Evolutionary conservation across 1,284 basidiomycete genomes (phyloP).

Genomic region (Cutaneotrichosporon sp.): DNA sequence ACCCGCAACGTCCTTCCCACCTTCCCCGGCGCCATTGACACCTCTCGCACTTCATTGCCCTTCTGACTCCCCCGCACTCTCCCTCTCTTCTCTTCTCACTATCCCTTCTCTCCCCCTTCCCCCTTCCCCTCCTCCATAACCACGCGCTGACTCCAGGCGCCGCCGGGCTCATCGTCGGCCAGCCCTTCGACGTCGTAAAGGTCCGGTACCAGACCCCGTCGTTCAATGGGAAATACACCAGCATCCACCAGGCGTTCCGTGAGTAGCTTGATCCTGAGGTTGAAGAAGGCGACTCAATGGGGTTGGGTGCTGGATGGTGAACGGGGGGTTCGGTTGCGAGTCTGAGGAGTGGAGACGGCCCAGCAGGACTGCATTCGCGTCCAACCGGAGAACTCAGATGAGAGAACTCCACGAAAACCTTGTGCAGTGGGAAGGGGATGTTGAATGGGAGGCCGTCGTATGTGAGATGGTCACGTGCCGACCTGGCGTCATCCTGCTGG

Average conservation of each 20-base stretch:
- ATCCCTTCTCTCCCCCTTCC: not conserved
- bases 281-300: not conserved
- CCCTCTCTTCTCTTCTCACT: not conserved
- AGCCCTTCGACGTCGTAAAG: constrained; percentile 53
- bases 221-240: constrained; percentile 44
- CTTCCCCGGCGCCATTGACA: too few species aligned
- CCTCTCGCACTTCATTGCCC: too few species aligned
- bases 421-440: not conserved
- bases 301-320: not conserved
- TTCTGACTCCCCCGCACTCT: too few species aligned
- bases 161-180: constrained; percentile 53
- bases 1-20: too few species aligned
- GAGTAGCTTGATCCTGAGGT: constrained; percentile 18
- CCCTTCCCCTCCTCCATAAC: not conserved
- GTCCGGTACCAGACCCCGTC: constrained; percentile 51
- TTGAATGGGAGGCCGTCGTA: not conserved
- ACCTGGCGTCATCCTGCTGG: not conserved
- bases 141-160: constrained; percentile 37
- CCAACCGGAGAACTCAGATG: too few species aligned
- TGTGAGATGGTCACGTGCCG: not conserved
- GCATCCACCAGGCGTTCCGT: constrained; percentile 48
- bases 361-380: too few species aligned
- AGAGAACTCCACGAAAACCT: not conserved
- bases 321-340: not conserved
- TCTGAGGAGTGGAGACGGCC: too few species aligned